Evolutionary conservation across 805 yeast genomes (phyloP), one percentile per base, ranked within the genome.

Genomic region (Scheffersomyces spartinae): DNA sequence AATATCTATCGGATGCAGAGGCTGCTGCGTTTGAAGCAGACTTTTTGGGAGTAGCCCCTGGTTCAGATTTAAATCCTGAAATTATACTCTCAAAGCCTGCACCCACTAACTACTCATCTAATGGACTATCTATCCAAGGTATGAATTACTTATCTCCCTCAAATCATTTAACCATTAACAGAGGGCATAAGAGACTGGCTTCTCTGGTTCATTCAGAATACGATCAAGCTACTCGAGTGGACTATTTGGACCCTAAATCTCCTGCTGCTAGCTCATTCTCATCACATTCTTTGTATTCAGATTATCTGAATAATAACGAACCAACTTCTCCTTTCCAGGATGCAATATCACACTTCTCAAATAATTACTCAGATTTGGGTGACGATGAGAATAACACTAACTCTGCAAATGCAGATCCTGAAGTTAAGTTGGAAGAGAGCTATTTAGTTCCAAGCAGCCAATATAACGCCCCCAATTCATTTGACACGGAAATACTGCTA

Each of bases 281-380:
- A 16, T 11, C 30, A 8, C 37, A 43, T 27, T 50, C 60, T 7
- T 24, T 47, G 8, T 52, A 52, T 32, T 52, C 61, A 5, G 66
- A 58, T 6, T 47, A 41, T 15, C 47, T 57, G 2, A 52, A 56
- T 34, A 47, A 47, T 24, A n/a, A n/a, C n/a, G n/a, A n/a, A n/a
- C 59, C 61, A 3, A 50, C 47, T 12, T 45, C 55, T 15, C 61
- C 63, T 4, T 59, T 39, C 30, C 43, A 45, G 14, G 63, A 55
- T 26, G 61, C 61, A 0, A 36, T 43, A 11, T 49, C 59, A 15
- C 57, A 55, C 16, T 41, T 48, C 22, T 41, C 50, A 20, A 27
- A 30, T 19, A 29, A 32, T n/a, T 33, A 26, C 18, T 29, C 42
- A 3, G 38, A 36, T 16, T 19, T 31, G 4, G 35, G 37, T 4